These are phyloP conservation scores for Myxozyma geophila DNA, from an alignment of 805 yeast genomes.

Conservation along the genomic window DNA sequence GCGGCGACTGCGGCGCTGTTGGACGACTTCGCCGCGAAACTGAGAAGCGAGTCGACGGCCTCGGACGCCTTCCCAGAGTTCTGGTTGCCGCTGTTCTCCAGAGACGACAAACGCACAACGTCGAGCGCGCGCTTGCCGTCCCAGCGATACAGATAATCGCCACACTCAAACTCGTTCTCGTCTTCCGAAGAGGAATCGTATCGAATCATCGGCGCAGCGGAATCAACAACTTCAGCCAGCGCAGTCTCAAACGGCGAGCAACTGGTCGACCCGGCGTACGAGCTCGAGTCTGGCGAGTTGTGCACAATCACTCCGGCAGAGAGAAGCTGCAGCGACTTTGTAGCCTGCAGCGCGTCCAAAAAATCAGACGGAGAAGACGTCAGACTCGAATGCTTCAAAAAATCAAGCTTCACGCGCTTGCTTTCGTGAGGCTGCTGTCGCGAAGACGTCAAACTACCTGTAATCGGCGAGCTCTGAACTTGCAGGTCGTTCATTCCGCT, in stretches of 20 bases:
- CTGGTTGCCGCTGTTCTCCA: neutral
- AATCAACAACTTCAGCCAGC: neutral
- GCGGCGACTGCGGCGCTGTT: neutral
- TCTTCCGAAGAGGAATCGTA: slow-evolving; percentile 15
- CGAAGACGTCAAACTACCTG: neutral
- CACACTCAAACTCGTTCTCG: slow-evolving; percentile 46
- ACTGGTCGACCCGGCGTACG: slow-evolving; percentile 1
- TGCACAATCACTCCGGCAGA: slow-evolving; percentile 41
- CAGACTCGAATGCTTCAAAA: slow-evolving; percentile 21
- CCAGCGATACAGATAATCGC: slow-evolving; percentile 49
- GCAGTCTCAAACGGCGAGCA: slow-evolving; percentile 5
- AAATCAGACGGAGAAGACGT: slow-evolving; percentile 45
- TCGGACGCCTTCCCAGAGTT: neutral
- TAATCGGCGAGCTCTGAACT: neutral
- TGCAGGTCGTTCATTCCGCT: neutral
- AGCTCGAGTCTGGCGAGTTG: slow-evolving; percentile 27
- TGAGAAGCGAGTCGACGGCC: slow-evolving; percentile 14
- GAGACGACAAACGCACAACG: slow-evolving; percentile 36
- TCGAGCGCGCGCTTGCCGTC: slow-evolving; percentile 46
- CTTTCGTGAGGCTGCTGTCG: slow-evolving; percentile 7
- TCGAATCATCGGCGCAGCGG: neutral
- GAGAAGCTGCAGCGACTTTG: slow-evolving; percentile 49
- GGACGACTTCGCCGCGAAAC: neutral
- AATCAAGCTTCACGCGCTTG: slow-evolving; percentile 32
- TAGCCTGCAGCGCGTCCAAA: slow-evolving; percentile 49